Percentiles rank a stretch among this genome's conserved stretches.
These are phyloP conservation scores for Erigeron canadensis DNA, from an alignment of 129 eudicot species.

Conservation along the genomic window DNA sequence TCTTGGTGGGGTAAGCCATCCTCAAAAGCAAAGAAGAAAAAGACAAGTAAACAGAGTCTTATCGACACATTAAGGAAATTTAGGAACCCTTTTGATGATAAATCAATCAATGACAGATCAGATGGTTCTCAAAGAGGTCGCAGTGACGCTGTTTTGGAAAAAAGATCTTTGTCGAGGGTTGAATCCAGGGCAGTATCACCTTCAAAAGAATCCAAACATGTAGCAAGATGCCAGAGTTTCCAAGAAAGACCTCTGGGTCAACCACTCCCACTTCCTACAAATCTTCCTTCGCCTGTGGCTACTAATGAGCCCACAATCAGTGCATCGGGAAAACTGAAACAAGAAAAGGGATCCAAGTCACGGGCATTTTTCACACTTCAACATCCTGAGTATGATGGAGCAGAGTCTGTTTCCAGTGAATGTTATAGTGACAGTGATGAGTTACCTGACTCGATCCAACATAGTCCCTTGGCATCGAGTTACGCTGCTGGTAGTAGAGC, in stretches of 20 bases:
- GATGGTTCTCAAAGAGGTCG: conserved; percentile 52
- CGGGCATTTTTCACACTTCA: conserved; percentile 59
- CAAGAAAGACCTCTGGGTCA: conserved; percentile 77
- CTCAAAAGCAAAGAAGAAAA: conserved; percentile 72
- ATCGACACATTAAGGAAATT: conserved; percentile 68
- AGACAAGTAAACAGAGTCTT: conserved; percentile 64
- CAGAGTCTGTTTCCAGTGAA: conserved; percentile 75
- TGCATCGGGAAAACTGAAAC: conserved; percentile 48
- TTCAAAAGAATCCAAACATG: conserved; percentile 78
- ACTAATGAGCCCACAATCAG: conserved; percentile 63
- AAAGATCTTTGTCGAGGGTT: conserved; percentile 60
- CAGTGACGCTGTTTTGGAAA: conserved; percentile 63
- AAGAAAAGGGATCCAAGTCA: conserved; percentile 56
- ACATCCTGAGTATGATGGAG: conserved; percentile 59
- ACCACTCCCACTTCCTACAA: conserved; percentile 84
- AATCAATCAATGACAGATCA: conserved; percentile 46
- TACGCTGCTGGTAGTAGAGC: conserved; percentile 67
- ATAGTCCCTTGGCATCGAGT: conserved; percentile 80
- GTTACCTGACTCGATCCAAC: conserved; percentile 75
- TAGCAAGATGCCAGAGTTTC: conserved; percentile 89
- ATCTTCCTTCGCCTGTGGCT: conserved; percentile 49
- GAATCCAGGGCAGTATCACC: conserved; percentile 81
- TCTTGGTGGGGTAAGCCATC: conserved; percentile 93
- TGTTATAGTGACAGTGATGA: conserved; percentile 90
- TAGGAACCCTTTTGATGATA: conserved; percentile 62